Percentiles rank a stretch among this genome's conserved stretches.
phyloP scores from a whole-genome alignment of 495 filamentous ascomycete genomes.

The Entonaema liquescens region DNA sequence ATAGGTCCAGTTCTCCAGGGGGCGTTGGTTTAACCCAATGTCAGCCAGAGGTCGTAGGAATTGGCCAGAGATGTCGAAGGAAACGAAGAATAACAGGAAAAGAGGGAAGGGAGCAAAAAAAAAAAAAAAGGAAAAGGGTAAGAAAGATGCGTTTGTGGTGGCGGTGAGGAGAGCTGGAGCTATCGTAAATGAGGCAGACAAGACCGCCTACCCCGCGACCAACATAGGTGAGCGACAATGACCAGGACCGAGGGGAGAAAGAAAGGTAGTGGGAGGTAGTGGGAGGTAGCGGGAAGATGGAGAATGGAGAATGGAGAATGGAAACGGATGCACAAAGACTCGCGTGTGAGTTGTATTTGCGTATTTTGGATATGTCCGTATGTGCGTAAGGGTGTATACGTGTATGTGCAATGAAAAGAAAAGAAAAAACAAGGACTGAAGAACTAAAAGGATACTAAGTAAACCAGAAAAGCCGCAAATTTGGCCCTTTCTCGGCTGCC shows the following conservation, averaged over 20 bases:
- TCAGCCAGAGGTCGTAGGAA: neutral
- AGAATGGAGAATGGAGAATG: neutral
- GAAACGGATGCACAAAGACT: slow-evolving; percentile 29
- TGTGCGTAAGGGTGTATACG: slow-evolving; percentile 18
- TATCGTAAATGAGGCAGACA: slow-evolving; percentile 33
- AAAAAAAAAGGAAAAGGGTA: slow-evolving; percentile 6
- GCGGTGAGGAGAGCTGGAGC: slow-evolving; percentile 31
- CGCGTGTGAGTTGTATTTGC: slow-evolving; percentile 18
- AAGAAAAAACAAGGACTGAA: neutral
- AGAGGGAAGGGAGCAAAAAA: neutral
- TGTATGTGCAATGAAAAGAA: slow-evolving; percentile 1
- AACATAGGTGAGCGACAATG: slow-evolving; percentile 29
- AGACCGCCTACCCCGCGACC: slow-evolving; percentile 39
- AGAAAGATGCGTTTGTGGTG: slow-evolving; percentile 8
- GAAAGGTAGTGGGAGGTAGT: slow-evolving; percentile 9
- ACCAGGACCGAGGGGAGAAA: slow-evolving; percentile 19
- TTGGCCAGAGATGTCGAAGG: neutral
- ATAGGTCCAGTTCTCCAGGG: slow-evolving; percentile 1
- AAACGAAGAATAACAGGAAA: slow-evolving; percentile 4
- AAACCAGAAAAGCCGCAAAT: slow-evolving; percentile 32
- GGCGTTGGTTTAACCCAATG: slow-evolving; percentile 1
- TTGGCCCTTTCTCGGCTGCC: slow-evolving; percentile 27
- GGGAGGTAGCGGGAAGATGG: slow-evolving; percentile 9
- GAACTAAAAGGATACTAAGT: neutral
- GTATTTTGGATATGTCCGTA: slow-evolving; percentile 20